Conservation (phyloP, 2,329 filamentous ascomycete species). For the Chaetomium globosum region DNA sequence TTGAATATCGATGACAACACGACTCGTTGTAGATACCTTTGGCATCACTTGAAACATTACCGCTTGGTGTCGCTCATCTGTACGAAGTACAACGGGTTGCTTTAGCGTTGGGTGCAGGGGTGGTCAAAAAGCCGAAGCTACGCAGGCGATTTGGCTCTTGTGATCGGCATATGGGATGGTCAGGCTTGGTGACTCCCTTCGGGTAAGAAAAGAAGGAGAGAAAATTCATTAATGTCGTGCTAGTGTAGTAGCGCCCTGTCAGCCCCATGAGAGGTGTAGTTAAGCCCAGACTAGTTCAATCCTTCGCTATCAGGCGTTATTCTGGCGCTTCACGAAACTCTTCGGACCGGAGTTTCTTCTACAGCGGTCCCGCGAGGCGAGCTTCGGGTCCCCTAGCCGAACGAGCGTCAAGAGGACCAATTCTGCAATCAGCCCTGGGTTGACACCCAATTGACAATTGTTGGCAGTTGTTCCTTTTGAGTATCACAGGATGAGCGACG, state of each 20-base stretch:
- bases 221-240: too few relatives aligned
- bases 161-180: neutral
- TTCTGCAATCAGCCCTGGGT: neutral
- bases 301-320: slow-evolving; percentile 11
- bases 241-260: too few relatives aligned
- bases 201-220: neutral
- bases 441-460: neutral
- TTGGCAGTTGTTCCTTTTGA: neutral
- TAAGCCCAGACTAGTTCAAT: neutral
- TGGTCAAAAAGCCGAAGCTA: neutral
- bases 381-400: neutral
- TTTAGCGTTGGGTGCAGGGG: neutral
- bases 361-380: too few relatives aligned
- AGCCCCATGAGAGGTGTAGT: too few relatives aligned
- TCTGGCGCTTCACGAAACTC: slow-evolving; percentile 8
- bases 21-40: too few relatives aligned
- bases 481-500: neutral
- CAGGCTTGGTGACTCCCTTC: neutral
- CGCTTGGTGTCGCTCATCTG: too few relatives aligned
- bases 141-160: neutral
- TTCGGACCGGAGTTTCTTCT: slow-evolving; percentile 2
- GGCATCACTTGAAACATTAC: too few relatives aligned
- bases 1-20: too few relatives aligned
- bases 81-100: too few relatives aligned
- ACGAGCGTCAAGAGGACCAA: neutral